Evolutionary conservation across 2,329 filamentous ascomycete genomes (phyloP).

Genomic region (Penicillium sp.): DNA sequence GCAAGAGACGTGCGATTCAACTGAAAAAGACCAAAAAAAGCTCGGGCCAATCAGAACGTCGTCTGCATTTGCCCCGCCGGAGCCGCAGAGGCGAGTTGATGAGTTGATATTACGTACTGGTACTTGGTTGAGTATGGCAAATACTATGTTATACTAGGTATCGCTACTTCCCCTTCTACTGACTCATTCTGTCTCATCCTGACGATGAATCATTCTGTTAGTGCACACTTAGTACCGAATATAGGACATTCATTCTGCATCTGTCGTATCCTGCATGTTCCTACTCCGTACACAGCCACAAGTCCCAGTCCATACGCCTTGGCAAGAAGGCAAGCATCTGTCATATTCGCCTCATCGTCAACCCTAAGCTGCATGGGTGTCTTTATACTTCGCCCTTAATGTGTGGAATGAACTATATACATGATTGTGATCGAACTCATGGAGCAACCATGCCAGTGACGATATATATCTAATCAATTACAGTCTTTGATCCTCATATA

Average conservation of each 20-base stretch:
- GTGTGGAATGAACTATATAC: too few species aligned
- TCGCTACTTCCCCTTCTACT: constrained; percentile 6
- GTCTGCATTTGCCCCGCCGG: constrained; percentile 13
- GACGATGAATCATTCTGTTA: constrained; percentile 11
- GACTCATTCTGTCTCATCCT: constrained; percentile 29
- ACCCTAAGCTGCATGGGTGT: not conserved
- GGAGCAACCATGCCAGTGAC: too few species aligned
- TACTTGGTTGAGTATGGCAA: not conserved
- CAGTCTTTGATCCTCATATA: too few species aligned
- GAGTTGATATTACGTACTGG: not conserved
- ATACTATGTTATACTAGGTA: not conserved
- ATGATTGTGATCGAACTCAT: too few species aligned
- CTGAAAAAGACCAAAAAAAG: constrained; percentile 23
- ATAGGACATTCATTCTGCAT: not conserved
- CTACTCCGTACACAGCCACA: not conserved
- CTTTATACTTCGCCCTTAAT: not conserved
- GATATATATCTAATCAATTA: too few species aligned
- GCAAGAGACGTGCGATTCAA: constrained; percentile 13
- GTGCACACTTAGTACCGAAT: too few species aligned
- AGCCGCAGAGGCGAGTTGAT: constrained; percentile 14
- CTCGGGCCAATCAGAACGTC: constrained; percentile 21
- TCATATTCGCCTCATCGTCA: not conserved
- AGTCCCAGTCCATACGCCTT: not conserved
- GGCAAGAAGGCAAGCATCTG: not conserved
- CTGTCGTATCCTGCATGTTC: not conserved